Percentiles rank a stretch among this genome's conserved stretches.
These are phyloP conservation scores for Globisporangium irregulare DNA, from an alignment of 352 stramenopile species.

Conservation along the genomic window DNA sequence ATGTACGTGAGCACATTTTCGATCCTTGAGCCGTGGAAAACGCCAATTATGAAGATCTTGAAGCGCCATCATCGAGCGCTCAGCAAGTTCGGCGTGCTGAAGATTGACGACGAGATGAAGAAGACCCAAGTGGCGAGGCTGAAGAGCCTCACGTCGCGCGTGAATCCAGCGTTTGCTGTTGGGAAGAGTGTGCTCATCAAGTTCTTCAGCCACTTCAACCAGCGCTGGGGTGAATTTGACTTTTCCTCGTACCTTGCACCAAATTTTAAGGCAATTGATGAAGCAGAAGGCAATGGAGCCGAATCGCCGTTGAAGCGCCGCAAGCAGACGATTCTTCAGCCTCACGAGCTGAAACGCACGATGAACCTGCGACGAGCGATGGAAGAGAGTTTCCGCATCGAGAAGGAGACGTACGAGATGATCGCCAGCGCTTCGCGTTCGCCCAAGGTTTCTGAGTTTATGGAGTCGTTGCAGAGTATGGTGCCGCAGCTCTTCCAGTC, in stretches of 20 bases:
- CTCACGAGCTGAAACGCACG: slow-evolving; percentile 46
- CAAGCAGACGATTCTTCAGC: slow-evolving; percentile 38
- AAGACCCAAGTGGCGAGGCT: slow-evolving; percentile 41
- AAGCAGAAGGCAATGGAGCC: slow-evolving; percentile 1
- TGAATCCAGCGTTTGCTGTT: slow-evolving; percentile 77
- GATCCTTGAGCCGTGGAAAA: slow-evolving; percentile 57
- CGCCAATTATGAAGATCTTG: slow-evolving; percentile 50
- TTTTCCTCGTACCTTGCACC: slow-evolving; percentile 63
- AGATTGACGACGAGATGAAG: slow-evolving; percentile 6
- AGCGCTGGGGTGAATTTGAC: slow-evolving; percentile 79
- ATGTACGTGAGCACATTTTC: slow-evolving; percentile 63
- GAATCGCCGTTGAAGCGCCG: slow-evolving; percentile 33
- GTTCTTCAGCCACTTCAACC: slow-evolving; percentile 84
- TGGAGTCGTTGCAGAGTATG: slow-evolving; percentile 29
- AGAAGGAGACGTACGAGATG: slow-evolving; percentile 57
- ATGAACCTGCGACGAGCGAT: slow-evolving; percentile 70
- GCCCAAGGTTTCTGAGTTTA: neutral
- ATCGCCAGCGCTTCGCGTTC: slow-evolving; percentile 22
- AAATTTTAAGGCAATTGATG: slow-evolving; percentile 32
- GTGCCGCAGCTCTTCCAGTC: slow-evolving; percentile 48
- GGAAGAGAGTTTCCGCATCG: slow-evolving; percentile 75
- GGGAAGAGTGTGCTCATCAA: slow-evolving; percentile 64
- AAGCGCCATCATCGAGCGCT: slow-evolving; percentile 51
- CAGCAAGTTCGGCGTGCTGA: slow-evolving; percentile 15
- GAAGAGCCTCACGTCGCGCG: slow-evolving; percentile 65